Base-by-base conservation (phyloP, 2,329 filamentous ascomycete species). In the Ophiostoma ips region DNA sequence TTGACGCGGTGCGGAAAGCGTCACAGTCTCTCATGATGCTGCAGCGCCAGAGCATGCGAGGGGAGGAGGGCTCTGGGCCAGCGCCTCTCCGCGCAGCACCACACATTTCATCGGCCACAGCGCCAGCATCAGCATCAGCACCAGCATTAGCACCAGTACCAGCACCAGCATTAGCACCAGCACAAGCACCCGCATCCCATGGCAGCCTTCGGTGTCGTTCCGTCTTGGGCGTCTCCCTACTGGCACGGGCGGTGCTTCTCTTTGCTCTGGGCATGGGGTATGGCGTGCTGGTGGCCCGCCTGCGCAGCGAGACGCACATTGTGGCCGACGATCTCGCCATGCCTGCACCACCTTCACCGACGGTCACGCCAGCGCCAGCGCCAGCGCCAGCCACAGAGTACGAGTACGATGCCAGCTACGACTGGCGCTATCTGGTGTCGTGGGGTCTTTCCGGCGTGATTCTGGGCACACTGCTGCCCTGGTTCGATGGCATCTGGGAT, bases 401-500 rank as follows among this genome's bases (percentile, higher is more conserved):
- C 33, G 47, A 36, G 7, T 56, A 56, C 33, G 53, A 54, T 15
- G 48, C 53, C 10, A 55, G 36, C 16, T 68, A 68, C 52, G 69
- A 72, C 53, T 83, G 80, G 76, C 66, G 69, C 40, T 94, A 94
- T 62, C 69, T 94, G 50, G 67, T 72, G 0, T 82, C 85, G 55
- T 98, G 92, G 90, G 92, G 88, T 1, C 58, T 83, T 10, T 81
- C 83, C 0, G 89, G 88, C 15, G 78, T 95, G 5, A 71, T 76
- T 0, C 67, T 95, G 21, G 92, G 92, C 0, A 83, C 80, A 51
- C 65, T 94, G 47, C 67, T 96, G 51, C 92, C 92, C 1, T 90
- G 83, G 76, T 76, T 95, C 18, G 92, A 98, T 63, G 69, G 75
- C 11, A 63, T 88, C 10, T 92, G 84, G 78, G 79, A 83, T 53